Conservation (phyloP, 306 rosid genomes). For the Rubus idaeus region DNA sequence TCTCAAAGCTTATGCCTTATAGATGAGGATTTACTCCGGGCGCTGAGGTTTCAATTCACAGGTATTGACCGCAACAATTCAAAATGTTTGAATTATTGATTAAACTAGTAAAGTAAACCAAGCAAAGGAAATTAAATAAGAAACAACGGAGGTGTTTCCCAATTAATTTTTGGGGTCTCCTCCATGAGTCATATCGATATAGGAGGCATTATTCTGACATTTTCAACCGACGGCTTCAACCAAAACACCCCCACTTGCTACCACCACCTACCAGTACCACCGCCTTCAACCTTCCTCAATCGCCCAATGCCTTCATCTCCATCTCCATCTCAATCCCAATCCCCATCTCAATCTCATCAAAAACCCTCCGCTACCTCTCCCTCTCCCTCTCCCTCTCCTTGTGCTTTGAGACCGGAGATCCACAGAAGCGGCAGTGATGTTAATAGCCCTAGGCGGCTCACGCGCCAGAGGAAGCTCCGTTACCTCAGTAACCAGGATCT, state of each 20-base stretch:
- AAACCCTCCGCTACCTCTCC: background rate
- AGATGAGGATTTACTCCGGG: too few relatives aligned
- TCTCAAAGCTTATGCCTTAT: background rate
- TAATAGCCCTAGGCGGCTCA: conserved; percentile 50
- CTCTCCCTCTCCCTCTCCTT: background rate
- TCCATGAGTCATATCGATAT: background rate
- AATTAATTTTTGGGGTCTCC: background rate
- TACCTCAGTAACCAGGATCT: conserved; percentile 42
- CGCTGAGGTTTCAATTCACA: background rate
- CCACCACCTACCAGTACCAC: background rate
- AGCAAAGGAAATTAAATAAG: background rate
- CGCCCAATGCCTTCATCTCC: conserved; percentile 30
- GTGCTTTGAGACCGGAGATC: background rate
- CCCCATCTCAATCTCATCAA: background rate
- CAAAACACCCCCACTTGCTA: background rate
- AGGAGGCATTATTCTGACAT: background rate
- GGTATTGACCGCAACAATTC: conserved; percentile 3
- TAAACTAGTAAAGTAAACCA: conserved; percentile 4
- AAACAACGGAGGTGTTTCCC: conserved; percentile 15
- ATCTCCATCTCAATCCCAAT: background rate
- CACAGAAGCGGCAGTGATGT: conserved; percentile 15
- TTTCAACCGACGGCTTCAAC: background rate
- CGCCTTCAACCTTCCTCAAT: background rate
- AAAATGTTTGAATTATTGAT: conserved; percentile 6
- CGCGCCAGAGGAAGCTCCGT: conserved; percentile 64